These are phyloP conservation scores for Bryoglossum gracile DNA, from an alignment of 495 filamentous ascomycete species.

Conservation along the genomic window DNA sequence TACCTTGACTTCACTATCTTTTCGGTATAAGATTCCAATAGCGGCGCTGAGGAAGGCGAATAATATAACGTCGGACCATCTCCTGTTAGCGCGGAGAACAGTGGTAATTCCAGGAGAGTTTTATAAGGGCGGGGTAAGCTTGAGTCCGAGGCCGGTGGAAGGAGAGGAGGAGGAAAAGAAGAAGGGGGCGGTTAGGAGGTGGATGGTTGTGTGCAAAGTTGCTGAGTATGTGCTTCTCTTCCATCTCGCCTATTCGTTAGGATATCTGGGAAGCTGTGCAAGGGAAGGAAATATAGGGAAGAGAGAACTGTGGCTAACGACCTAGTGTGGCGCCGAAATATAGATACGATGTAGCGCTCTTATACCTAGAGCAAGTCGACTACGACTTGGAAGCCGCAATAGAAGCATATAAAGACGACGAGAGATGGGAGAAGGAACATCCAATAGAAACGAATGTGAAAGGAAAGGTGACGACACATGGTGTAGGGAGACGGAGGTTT, in stretches of 20 bases:
- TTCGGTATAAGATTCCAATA: conserved; percentile 58
- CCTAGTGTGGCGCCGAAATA: conserved; percentile 21
- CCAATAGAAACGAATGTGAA: conserved; percentile 41
- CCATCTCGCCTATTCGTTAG: no score
- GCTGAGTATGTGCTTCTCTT: conserved; percentile 42
- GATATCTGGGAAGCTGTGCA: no score
- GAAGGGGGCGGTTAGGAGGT: conserved; percentile 58
- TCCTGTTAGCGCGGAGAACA: conserved; percentile 56
- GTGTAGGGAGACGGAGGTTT: conserved; percentile 26
- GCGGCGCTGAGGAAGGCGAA: conserved; percentile 51
- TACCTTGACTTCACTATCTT: conserved; percentile 53
- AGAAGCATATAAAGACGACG: conserved; percentile 55
- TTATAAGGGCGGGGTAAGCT: conserved; percentile 53
- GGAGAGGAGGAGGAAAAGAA: conserved; percentile 60
- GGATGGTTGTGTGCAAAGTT: conserved; percentile 65
- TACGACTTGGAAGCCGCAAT: conserved; percentile 59
- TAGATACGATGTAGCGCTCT: conserved; percentile 60
- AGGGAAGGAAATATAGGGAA: not conserved
- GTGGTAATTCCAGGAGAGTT: conserved; percentile 59
- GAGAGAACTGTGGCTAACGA: conserved; percentile 11
- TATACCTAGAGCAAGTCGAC: conserved; percentile 59
- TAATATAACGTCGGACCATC: conserved; percentile 54
- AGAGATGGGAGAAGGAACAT: conserved; percentile 63
- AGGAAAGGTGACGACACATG: conserved; percentile 28
- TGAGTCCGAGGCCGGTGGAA: conserved; percentile 58